A percentile compares a stretch with the other conserved stretches of the same genome.
Evolutionary conservation across 2,329 filamentous ascomycete species (phyloP).

Genomic region (Cytospora paraplurivora): DNA sequence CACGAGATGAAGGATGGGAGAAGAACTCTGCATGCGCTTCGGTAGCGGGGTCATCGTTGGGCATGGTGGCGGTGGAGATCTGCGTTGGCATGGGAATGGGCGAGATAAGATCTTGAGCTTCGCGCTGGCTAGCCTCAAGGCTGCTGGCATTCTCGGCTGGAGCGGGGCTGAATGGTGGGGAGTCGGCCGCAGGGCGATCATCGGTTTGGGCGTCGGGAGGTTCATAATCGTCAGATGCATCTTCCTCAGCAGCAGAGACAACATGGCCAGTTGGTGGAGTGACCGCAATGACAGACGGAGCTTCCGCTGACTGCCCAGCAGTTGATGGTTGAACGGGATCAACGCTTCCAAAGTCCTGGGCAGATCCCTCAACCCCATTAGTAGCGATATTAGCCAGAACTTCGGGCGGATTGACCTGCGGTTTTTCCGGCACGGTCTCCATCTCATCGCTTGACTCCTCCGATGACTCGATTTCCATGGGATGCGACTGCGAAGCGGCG

Average conservation of each 20-base stretch:
- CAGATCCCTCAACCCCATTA: not conserved
- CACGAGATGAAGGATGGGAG: slow-evolving; percentile 14
- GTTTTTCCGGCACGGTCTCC: not conserved
- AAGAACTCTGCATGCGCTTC: slow-evolving; percentile 33
- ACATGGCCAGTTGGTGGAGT: not conserved
- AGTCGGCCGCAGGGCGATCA: slow-evolving; percentile 30
- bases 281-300: slow-evolving; percentile 2
- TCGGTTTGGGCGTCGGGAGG: slow-evolving; percentile 47
- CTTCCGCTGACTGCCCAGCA: slow-evolving; percentile 6
- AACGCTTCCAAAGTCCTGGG: not conserved
- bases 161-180: slow-evolving; percentile 30
- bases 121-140: slow-evolving; percentile 35
- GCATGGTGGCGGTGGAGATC: slow-evolving; percentile 38
- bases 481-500: slow-evolving; percentile 9
- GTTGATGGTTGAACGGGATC: not conserved
- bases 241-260: slow-evolving; percentile 28
- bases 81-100: slow-evolving; percentile 34
- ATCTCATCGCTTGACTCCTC: slow-evolving; percentile 4
- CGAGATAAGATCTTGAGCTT: slow-evolving; percentile 28
- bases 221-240: slow-evolving; percentile 56
- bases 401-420: not conserved
- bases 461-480: slow-evolving; percentile 32
- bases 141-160: slow-evolving; percentile 33
- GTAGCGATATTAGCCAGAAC: not conserved
- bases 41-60: slow-evolving; percentile 30